Evolutionary conservation across 2,329 filamentous ascomycete species (phyloP).

Genomic region (Dactylonectria macrodidyma): DNA sequence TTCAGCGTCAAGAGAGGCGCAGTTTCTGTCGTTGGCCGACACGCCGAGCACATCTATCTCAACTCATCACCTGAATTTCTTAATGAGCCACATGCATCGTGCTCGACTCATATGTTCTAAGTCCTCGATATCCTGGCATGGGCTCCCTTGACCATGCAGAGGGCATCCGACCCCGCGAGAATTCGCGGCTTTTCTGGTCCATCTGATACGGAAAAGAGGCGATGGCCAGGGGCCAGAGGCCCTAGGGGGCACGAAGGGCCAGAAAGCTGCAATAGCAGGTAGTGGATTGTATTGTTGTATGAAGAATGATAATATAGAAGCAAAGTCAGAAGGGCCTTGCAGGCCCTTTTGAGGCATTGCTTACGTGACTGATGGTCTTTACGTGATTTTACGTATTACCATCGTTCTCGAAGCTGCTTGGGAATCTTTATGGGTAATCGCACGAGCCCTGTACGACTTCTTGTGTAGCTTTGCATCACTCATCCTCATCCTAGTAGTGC

Average conservation of each 20-base stretch:
- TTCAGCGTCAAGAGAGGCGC: too few relatives aligned
- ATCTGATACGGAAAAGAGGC: too few relatives aligned
- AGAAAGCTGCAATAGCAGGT: too few relatives aligned
- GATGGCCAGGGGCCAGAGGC: too few relatives aligned
- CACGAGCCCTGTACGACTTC: background rate
- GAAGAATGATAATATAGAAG: too few relatives aligned
- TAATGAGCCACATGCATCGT: background rate
- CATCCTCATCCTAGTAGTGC: background rate
- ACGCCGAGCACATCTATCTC: background rate
- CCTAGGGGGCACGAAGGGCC: too few relatives aligned
- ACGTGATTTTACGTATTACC: too few relatives aligned
- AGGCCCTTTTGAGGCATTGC: too few relatives aligned
- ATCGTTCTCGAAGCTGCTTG: constrained; percentile 16
- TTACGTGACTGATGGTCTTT: too few relatives aligned
- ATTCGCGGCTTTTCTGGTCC: constrained; percentile 5
- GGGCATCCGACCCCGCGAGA: background rate
- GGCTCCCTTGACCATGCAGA: constrained; percentile 1
- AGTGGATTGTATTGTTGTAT: too few relatives aligned
- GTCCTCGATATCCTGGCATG: constrained; percentile 5
- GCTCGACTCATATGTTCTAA: background rate
- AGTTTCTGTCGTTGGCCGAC: too few relatives aligned
- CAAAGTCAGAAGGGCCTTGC: too few relatives aligned
- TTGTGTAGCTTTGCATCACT: background rate
- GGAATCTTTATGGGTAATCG: constrained; percentile 5
- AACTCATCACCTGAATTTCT: background rate